These are phyloP conservation scores for Aegilops speltoides DNA, from an alignment of 176 grass and related monocot genomes.

Conservation along the genomic window DNA sequence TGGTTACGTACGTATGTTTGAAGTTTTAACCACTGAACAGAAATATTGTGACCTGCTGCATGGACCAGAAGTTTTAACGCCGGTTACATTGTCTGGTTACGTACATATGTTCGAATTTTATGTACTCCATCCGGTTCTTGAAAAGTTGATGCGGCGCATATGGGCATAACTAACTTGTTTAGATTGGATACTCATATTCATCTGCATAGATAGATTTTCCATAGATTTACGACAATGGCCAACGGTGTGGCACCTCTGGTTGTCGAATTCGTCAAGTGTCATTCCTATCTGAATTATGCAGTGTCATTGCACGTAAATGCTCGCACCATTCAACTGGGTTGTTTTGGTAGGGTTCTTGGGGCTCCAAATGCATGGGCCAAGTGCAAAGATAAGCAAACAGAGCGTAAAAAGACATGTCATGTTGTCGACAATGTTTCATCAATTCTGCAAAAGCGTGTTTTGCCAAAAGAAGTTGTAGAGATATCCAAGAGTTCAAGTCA, in stretches of 20 bases:
- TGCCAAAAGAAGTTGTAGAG: not conserved
- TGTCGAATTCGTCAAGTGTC: not conserved
- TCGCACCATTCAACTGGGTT: not conserved
- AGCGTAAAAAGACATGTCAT: not conserved
- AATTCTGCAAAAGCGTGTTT: not conserved
- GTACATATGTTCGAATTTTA: not conserved
- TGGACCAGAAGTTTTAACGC: no score
- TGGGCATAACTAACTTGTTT: not conserved
- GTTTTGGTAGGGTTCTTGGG: not conserved
- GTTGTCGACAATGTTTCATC: not conserved
- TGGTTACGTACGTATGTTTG: not conserved
- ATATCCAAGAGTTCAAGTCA: constrained; percentile 2
- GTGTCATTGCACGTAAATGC: not conserved
- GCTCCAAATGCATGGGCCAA: not conserved
- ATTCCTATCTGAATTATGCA: not conserved
- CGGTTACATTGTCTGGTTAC: no score
- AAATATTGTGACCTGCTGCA: not conserved
- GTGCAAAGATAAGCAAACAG: not conserved
- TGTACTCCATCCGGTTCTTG: not conserved
- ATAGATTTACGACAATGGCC: not conserved
- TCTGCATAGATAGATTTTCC: no score
- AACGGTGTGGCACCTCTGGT: not conserved
- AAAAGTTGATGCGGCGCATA: not conserved
- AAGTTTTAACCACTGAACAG: not conserved
- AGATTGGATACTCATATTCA: not conserved